A percentile compares a stretch with the other conserved stretches of the same genome.
Conservation (phyloP, 495 filamentous ascomycete genomes). For the Annulohypoxylon maeteangense region DNA sequence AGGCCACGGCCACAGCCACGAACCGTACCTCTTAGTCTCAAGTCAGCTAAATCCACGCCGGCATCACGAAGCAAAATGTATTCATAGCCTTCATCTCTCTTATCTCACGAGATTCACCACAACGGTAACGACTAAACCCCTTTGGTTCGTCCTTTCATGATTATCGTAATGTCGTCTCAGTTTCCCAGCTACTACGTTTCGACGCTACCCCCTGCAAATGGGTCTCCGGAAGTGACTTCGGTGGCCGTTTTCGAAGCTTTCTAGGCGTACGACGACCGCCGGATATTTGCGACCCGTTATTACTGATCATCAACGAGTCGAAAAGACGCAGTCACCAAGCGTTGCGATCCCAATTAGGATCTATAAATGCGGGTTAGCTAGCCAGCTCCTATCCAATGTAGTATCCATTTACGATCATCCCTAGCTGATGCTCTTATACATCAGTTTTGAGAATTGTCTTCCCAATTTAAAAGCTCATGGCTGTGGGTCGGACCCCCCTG, state of each 20-base stretch:
- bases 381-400: conserved; percentile 16
- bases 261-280: conserved; percentile 51
- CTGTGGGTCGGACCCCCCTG: conserved; percentile 28
- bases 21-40: background rate
- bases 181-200: conserved; percentile 38
- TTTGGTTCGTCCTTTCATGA: conserved; percentile 6
- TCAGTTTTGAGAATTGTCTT: background rate
- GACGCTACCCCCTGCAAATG: conserved; percentile 44
- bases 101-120: background rate
- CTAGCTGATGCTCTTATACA: background rate
- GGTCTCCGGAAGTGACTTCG: conserved; percentile 47
- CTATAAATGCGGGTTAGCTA: conserved; percentile 52
- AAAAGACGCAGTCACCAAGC: conserved; percentile 69
- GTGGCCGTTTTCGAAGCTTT: conserved; percentile 61
- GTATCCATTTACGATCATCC: background rate
- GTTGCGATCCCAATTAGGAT: conserved; percentile 82
- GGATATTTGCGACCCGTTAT: conserved; percentile 31
- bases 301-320: conserved; percentile 43
- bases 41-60: conserved; percentile 20
- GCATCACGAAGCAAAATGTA: conserved; percentile 4
- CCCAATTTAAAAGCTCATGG: background rate
- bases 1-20: conserved; percentile 4
- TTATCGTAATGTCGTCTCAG: conserved; percentile 38
- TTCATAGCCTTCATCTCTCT: background rate
- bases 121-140: background rate